A percentile compares a stretch with the other conserved stretches of the same genome.
phyloP scores from a whole-genome alignment of 768 basidiomycete genomes.

The Phylloporus sp. region DNA sequence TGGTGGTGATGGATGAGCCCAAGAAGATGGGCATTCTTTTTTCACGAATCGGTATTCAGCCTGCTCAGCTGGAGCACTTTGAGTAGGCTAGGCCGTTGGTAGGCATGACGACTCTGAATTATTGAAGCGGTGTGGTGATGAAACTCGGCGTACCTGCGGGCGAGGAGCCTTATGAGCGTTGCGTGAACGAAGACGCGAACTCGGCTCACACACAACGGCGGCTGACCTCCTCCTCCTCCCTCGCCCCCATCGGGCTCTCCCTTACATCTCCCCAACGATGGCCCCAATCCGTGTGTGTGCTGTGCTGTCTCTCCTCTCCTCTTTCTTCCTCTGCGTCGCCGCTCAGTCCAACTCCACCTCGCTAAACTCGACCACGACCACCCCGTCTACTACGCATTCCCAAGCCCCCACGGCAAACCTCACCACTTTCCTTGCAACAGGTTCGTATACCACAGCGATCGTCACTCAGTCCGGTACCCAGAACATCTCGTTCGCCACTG shows the following conservation, averaged over 20 bases:
- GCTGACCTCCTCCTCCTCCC: slow-evolving; percentile 27
- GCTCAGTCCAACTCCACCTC: slow-evolving; percentile 33
- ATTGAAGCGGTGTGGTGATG: background rate
- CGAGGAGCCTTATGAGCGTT: slow-evolving; percentile 2
- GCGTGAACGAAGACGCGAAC: background rate
- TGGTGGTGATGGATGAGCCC: slow-evolving; percentile 30
- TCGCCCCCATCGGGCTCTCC: slow-evolving; percentile 6
- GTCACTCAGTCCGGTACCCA: slow-evolving; percentile 46
- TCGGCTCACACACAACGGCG: slow-evolving; percentile 24
- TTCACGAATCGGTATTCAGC: slow-evolving; percentile 39
- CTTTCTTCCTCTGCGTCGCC: slow-evolving; percentile 29
- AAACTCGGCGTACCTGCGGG: slow-evolving; percentile 21
- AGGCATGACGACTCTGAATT: slow-evolving; percentile 9
- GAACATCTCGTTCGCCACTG: slow-evolving; percentile 47
- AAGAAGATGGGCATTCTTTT: slow-evolving; percentile 44
- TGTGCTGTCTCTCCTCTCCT: slow-evolving; percentile 25
- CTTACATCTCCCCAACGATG: slow-evolving; percentile 11
- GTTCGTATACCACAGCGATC: slow-evolving; percentile 47
- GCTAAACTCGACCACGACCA: slow-evolving; percentile 15
- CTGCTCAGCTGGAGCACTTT: slow-evolving; percentile 52
- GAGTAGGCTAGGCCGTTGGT: slow-evolving; percentile 37
- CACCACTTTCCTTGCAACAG: slow-evolving; percentile 54
- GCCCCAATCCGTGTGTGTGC: background rate
- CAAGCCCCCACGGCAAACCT: slow-evolving; percentile 25
- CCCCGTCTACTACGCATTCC: background rate